Conservation (phyloP, 164 flowering plant genomes). For the Magnolia changhungtana region DNA sequence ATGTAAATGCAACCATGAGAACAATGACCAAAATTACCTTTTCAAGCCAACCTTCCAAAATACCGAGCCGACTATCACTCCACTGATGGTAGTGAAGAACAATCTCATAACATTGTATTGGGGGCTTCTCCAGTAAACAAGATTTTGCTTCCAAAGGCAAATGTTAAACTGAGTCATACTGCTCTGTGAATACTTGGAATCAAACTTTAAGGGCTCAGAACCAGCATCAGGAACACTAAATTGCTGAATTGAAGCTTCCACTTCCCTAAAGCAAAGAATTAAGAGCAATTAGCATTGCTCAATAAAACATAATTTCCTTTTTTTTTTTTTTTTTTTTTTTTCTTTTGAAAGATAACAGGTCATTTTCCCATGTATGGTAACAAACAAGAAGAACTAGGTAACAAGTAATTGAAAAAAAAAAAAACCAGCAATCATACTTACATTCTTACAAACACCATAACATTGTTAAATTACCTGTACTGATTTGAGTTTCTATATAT, state of each 20-base stretch:
- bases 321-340: too few species aligned
- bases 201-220: constrained; percentile 61
- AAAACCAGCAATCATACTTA: background rate
- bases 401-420: background rate
- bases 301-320: too few species aligned
- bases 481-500: constrained; percentile 59
- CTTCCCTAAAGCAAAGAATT: constrained; percentile 41
- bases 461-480: constrained; percentile 45
- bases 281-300: background rate
- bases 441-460: background rate
- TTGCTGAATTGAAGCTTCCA: constrained; percentile 54
- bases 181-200: constrained; percentile 48
- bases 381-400: too few species aligned
- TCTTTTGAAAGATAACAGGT: too few species aligned
- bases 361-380: background rate
- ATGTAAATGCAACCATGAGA: too few species aligned
- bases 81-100: constrained; percentile 54
- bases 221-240: constrained; percentile 59
- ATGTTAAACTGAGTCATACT: constrained; percentile 41
- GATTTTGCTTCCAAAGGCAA: constrained; percentile 82
- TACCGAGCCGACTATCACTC: constrained; percentile 65
- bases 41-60: constrained; percentile 78
- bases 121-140: constrained; percentile 94
- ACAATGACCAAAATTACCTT: constrained; percentile 41
- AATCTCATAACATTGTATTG: constrained; percentile 68